A percentile compares a stretch with the other conserved stretches of the same genome.
These are phyloP conservation scores for Trichoderma harzianum DNA, from an alignment of 2,329 filamentous ascomycete species.

Conservation along the genomic window DNA sequence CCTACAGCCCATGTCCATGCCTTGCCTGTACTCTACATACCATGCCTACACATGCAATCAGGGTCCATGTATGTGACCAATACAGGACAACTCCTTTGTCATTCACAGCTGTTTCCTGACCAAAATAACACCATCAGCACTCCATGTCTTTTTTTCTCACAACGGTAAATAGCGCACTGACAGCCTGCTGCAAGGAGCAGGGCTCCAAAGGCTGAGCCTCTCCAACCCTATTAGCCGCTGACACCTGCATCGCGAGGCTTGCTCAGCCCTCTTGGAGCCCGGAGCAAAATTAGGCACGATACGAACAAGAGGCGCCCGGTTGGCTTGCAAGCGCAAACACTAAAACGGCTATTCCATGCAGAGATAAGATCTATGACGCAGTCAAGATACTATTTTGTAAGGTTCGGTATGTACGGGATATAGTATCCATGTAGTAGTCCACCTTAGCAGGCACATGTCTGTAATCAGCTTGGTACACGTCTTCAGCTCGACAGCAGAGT, in stretches of 20 bases:
- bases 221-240: background rate
- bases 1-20: background rate
- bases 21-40: background rate
- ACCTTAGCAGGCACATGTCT: background rate
- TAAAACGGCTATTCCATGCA: background rate
- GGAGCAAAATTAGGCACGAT: background rate
- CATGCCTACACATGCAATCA: background rate
- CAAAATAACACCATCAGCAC: background rate
- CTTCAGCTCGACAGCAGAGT: background rate
- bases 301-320: background rate
- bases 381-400: background rate
- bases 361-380: background rate
- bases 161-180: background rate
- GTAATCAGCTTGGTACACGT: background rate
- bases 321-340: background rate
- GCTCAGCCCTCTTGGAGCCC: background rate
- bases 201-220: constrained; percentile 7
- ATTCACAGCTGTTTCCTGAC: background rate
- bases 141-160: too few relatives aligned
- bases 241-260: background rate
- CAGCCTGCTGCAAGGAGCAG: background rate
- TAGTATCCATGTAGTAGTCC: background rate
- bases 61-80: background rate
- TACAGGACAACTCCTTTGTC: background rate
- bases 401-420: background rate